Evolutionary conservation across 306 rosid species (phyloP).

Genomic region (Abrus pulchellus): DNA sequence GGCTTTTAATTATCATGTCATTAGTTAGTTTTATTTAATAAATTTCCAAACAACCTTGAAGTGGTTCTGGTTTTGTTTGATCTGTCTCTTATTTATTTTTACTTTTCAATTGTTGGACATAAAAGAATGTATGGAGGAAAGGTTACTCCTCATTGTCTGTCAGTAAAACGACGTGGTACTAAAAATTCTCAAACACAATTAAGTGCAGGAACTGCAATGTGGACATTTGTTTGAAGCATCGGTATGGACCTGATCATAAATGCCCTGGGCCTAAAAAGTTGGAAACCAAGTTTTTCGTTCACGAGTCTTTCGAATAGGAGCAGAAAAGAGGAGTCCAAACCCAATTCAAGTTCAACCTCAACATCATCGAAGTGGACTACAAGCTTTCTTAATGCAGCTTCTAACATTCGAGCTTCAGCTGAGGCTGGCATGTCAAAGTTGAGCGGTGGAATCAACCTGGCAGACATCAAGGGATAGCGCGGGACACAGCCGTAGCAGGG

Average conservation of each 20-base stretch:
- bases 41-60: not conserved
- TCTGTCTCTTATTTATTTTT: too few relatives aligned
- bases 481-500: conserved; percentile 59
- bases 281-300: conserved; percentile 61
- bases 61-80: not conserved
- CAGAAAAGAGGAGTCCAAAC: conserved; percentile 56
- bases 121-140: too few relatives aligned
- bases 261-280: conserved; percentile 74
- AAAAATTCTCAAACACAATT: conserved; percentile 68
- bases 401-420: conserved; percentile 73
- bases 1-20: not conserved
- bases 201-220: conserved; percentile 76
- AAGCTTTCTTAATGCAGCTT: conserved; percentile 68
- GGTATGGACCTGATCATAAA: conserved; percentile 76
- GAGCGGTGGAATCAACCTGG: conserved; percentile 71
- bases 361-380: conserved; percentile 62
- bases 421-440: conserved; percentile 66
- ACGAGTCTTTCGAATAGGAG: conserved; percentile 59
- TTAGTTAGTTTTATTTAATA: not conserved
- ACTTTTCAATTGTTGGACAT: too few relatives aligned
- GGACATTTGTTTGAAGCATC: conserved; percentile 83
- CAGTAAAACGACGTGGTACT: too few relatives aligned
- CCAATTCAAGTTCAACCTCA: conserved; percentile 50
- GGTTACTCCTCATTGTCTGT: too few relatives aligned
- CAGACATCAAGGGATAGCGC: conserved; percentile 49